phyloP scores from a whole-genome alignment of 2,329 filamentous ascomycete species.

The Leptographium flavum region DNA sequence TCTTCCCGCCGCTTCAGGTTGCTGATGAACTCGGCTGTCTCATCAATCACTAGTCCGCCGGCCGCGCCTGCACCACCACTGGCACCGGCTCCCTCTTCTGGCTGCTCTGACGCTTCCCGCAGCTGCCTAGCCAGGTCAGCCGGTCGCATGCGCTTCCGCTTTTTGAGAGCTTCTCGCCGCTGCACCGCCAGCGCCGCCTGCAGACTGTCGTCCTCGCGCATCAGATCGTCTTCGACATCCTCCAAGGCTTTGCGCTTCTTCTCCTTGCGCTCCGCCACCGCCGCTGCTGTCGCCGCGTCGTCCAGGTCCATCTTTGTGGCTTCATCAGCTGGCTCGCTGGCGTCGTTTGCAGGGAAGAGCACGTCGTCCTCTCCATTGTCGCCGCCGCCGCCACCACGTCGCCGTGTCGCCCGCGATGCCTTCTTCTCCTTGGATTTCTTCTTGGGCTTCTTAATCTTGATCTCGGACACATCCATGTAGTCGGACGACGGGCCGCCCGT shows the following conservation, averaged over 20 bases:
- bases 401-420: conserved; percentile 62
- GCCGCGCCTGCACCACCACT: conserved; percentile 12
- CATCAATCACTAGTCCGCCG: conserved; percentile 76
- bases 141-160: conserved; percentile 72
- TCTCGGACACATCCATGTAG: conserved; percentile 71
- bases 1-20: conserved; percentile 58
- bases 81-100: not conserved
- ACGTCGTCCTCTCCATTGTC: conserved; percentile 43
- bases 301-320: conserved; percentile 55
- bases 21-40: conserved; percentile 88
- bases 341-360: conserved; percentile 28
- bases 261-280: not conserved
- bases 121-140: conserved; percentile 79
- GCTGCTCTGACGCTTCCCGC: conserved; percentile 38
- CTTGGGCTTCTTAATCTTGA: conserved; percentile 91
- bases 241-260: conserved; percentile 54
- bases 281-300: conserved; percentile 15
- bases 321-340: conserved; percentile 22
- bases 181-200: conserved; percentile 77
- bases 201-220: conserved; percentile 85
- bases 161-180: conserved; percentile 72
- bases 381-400: conserved; percentile 31
- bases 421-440: conserved; percentile 69
- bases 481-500: conserved; percentile 61
- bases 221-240: conserved; percentile 28